These are phyloP conservation scores for Cryptococcus jaspeensis DNA, from an alignment of 1,284 basidiomycete species.

Conservation along the genomic window DNA sequence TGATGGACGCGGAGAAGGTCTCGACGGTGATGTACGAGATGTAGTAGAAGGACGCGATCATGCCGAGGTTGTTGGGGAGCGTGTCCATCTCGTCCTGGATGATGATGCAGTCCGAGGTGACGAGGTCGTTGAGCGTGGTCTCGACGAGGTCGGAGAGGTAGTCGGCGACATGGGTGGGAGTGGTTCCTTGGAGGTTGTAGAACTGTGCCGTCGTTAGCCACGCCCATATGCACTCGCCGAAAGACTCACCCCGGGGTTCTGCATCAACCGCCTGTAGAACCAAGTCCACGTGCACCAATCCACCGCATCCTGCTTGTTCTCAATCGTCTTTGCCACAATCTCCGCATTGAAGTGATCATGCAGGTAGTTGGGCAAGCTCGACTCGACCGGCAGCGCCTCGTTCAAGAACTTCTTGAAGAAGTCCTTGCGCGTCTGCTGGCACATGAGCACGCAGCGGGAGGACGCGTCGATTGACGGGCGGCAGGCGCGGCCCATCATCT, in stretches of 20 bases:
- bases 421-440: conserved; percentile 93
- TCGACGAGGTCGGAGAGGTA: conserved; percentile 96
- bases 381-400: conserved; percentile 97
- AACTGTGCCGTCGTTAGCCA: conserved; percentile 54
- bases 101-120: conserved; percentile 90
- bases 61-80: conserved; percentile 84
- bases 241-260: conserved; percentile 61
- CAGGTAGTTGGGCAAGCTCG: conserved; percentile 78
- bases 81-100: conserved; percentile 94
- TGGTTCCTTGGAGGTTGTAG: conserved; percentile 91
- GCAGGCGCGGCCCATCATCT: conserved; percentile 98
- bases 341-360: conserved; percentile 99
- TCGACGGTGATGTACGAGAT: conserved; percentile 87
- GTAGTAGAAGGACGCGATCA: conserved; percentile 78
- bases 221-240: neutral
- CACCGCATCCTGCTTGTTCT: conserved; percentile 96
- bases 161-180: conserved; percentile 87
- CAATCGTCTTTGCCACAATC: conserved; percentile 96
- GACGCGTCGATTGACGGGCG: conserved; percentile 80
- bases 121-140: conserved; percentile 83
- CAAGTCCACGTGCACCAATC: conserved; percentile 57
- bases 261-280: conserved; percentile 94
- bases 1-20: conserved; percentile 92
- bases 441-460: conserved; percentile 92
- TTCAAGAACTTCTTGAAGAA: conserved; percentile 99